Evolutionary conservation across 1,284 basidiomycete genomes (phyloP), one percentile per base, ranked within the genome.

Genomic region (Abortiporus biennis): DNA sequence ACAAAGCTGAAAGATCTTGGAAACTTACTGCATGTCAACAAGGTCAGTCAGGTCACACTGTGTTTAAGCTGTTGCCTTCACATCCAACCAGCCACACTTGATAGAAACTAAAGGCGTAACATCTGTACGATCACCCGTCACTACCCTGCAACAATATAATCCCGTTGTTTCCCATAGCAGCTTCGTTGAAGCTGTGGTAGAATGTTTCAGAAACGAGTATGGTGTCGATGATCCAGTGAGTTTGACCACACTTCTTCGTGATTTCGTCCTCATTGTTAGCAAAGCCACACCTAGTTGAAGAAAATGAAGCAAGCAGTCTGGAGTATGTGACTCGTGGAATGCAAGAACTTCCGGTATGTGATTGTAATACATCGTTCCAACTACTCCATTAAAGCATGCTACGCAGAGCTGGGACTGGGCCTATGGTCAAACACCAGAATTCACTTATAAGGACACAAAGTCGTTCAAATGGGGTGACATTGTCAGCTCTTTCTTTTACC

Each of bases 401-500:
- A 36, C 22, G 3, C 56, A 94, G 87, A 82, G 75, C 30, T 98
- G 95, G 96, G 77, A 88, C 19, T 99, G 94, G 93, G 72, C 79
- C 22, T 97, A 81, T 56, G 95, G 94, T 0, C 90, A 96, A 58
- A 96, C 94, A 0, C 95, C 95, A 40, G 89, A 95, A 58, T 98
- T 99, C 59, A 85, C 79, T 32, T 80, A 82, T 50, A 67, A 64
- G 2, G 46, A 85, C 3, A 47, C 55, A 13, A 60, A 62, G 12
- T 47, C 54, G 12, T 87, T 90, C 51, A 38, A 55, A 4, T 84
- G 80, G 80, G 83, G 83, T 6, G 55, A 62, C 21, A 60, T 79
- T 38, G 86, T 83, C 57, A 58, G 80, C 59, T 25, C 6, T 44
- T n/a, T 33, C 21, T n/a, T 22, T 33, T 17, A 34, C 30, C 34